Base-by-base conservation (phyloP, 2,329 filamentous ascomycete species). In the Chalara sp. region DNA sequence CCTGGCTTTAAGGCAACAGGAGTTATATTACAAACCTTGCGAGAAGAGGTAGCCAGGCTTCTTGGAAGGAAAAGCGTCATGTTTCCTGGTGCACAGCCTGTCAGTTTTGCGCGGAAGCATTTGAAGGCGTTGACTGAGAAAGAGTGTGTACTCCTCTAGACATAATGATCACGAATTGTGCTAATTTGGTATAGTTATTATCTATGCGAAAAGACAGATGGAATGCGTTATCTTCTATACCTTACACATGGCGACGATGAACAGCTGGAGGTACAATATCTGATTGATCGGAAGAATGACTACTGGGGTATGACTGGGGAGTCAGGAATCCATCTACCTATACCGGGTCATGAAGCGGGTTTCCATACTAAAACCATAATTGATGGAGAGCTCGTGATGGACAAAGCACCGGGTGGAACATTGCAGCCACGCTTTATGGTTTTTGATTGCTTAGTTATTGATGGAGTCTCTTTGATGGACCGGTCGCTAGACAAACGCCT, bases 241-340 rank as follows among this genome's bases (percentile, higher is more conserved):
- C 83, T 93, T 58, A 89, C 88, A 47, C 8, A 37, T 8, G 68
- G 74, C 6, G 84, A 86, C 64, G 72, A 74, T 29, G 77, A 83
- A 41, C 73, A 72, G 49, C 58, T 65, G 46, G 89, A 95, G 66
- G 79, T 84, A 29, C 87, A 93, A 65, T 96, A 96, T 72, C 78
- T 99, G 51, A 96, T 99, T 70, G 92, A 99, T 71, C 89, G 93
- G 65, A 95, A 91, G 72, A 97, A 99, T 72, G 90, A 97, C 67
- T 99, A 93, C 74, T 96, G 92, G 80, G 89, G 79, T 64, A 81
- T 97, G 54, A 79, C 80, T 32, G 76, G 79, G 54, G 73, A 73
- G 48, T 37, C 35, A 4, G 78, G 73, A 51, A 77, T 97, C 29
- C 89, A 95, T 67, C 91, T 97, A 60, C 93, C 93, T 0, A 73